Evolutionary conservation across 163 green algal genomes (phyloP), one percentile per base, ranked within the genome.

Genomic region (Chloromonas sp.): DNA sequence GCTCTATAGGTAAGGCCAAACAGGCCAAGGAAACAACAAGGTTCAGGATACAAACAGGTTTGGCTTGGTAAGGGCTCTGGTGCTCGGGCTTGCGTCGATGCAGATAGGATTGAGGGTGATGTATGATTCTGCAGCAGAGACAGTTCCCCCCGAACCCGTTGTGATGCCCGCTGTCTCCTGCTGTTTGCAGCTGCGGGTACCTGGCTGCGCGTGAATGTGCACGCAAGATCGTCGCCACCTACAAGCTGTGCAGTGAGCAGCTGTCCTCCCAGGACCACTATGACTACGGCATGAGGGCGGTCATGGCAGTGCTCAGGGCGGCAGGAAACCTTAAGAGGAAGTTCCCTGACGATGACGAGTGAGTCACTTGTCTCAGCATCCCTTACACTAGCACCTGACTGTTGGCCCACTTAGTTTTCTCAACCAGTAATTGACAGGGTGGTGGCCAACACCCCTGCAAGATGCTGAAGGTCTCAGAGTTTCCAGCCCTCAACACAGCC

Each of bases 271-370:
- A 83, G 89, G 89, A 93, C 81, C 93, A 96, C 90, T 97, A 96
- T 85, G 94, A 96, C 85, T 96, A 96, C 89, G 83, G 94, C 89
- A 97, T 97, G 94, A 91, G 93, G 80, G 94, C 94, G 5, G 93
- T 97, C 14, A 96, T 95, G 87, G 91, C 92, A 0, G 92, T 97
- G 84, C 93, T 97, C 62, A 85, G 91, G n/a, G 92, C 94, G 2
- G 93, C 93, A 58, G 94, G 92, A 81, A 97, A 97, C 86, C 89
- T 97, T 2, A 97, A 96, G 91, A 88, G 92, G 79, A 87, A 91
- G 60, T 94, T 92, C 83, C 93, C 94, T 2, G 83, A 92, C 36
- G 87, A 94, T 57, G 88, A 94, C 77, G 94, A 97, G 91, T 92
- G 92, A 70, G 79, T 78, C 87, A 36, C 36, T 36, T 36, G 36